Base-by-base conservation (phyloP, 371 early-diverging fungal species). In the Lichtheimia ramosa region DNA sequence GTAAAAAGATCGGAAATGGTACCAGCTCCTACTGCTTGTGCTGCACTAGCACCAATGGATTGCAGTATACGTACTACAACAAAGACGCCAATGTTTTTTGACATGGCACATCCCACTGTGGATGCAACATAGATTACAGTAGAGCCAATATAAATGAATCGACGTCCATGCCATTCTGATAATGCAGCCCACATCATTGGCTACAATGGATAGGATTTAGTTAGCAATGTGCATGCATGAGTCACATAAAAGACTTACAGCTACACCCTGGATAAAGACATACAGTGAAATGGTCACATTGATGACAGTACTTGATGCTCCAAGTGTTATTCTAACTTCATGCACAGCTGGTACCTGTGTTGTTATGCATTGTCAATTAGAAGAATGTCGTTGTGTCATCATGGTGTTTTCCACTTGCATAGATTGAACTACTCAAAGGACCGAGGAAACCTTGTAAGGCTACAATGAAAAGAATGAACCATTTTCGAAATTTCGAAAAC, bases 1-100 rank as follows among this genome's bases (percentile, higher is more conserved):
- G 58, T 52, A 61, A 73, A 74, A 13, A 70, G 54, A 54, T 70
- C 72, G 0, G 71, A 65, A 7, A 66, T 68, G 0, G 79, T 79
- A 4, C 79, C 92, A 39, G 90, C 89, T 1, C 92, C 92, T 3
- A 91, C 83, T 13, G 86, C 81, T 55, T 87, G 82, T 20, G 86
- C 84, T 12, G 90, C 89, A 23, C 89, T 86, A 8, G 89, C 79
- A 5, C 92, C 92, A 24, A 79, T 72, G 10, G 90, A 71, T 68
- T 93, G 93, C 14, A 92, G 64, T 10, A 84, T 65, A 0, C 93
- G 83, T 51, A 89, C 81, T 12, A 70, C 61, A 25, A 88, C 77
- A 34, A 93, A 82, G 5, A 80, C 46, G 5, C 69, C 59, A 34
- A 88, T 80, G n/a, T 56, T 74, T 1, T 65, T 63, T 4, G 91